Base-by-base conservation (phyloP, 345 rosid genomes). In the Tarenaya hassleriana region DNA sequence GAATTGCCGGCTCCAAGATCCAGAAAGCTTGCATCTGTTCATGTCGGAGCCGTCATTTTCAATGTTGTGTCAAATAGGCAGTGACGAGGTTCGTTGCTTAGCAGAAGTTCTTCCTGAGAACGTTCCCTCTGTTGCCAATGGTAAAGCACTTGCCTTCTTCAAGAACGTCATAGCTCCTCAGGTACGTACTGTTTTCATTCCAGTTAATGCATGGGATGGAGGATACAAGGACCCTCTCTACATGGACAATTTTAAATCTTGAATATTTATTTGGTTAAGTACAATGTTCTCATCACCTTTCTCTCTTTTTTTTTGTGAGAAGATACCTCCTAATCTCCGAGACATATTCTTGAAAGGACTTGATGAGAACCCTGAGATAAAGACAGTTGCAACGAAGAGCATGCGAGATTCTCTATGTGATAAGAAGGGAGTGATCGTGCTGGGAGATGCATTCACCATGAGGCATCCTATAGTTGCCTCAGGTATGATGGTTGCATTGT, bases 401-500 rank as follows among this genome's bases (percentile, higher is more conserved):
- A 75, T 72, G 77, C 60, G 69, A 3, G 70, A 76, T 10, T 65
- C 42, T 50, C 70, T 73, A 39, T 62, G 52, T 10, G 56, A 73
- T 11, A 72, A 61, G 42, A 68, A 67, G 33, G 77, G 77, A 29
- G 80, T 75, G 19, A 64, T 72, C 57, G 59, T 75, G 33, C 50
- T 72, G 60, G 77, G 77, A 20, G 77, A 72, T 64, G 72, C 80
- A 54, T 72, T 71, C 67, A 75, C 71, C 56, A 75, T 75, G 77
- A 76, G 72, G 0, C 80, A 75, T 65, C 80, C 77, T 34, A 43
- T 62, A 58, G 51, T 75, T 11, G 72, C 72, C 0, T 73, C 74
- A 5, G 80, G 77, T 35, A 75, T 69, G 80, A 75, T 75, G 64
- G 80, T 68, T 40, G 60, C 73, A 13, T 16, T 75, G 18, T 68